These are phyloP conservation scores for Babesia gibsoni DNA, from an alignment of 169 alveolate genomes.

Conservation along the genomic window DNA sequence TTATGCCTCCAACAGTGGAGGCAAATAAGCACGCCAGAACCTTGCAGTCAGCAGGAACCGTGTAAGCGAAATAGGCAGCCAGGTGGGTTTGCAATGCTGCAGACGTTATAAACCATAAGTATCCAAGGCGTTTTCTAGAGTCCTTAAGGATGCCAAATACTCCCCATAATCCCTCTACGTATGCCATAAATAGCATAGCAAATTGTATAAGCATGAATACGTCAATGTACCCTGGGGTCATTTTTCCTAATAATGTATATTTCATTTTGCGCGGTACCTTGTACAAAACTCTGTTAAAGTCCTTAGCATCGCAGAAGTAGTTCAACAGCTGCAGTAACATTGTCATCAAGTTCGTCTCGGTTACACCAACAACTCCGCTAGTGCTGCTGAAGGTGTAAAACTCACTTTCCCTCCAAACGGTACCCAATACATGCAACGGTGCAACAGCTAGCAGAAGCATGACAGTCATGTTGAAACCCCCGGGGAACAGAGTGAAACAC, in stretches of 20 bases:
- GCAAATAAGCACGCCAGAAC: constrained; percentile 33
- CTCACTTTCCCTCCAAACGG: constrained; percentile 52
- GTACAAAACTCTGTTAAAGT: background rate
- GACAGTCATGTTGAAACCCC: constrained; percentile 20
- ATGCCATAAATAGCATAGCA: background rate
- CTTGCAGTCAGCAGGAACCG: constrained; percentile 14
- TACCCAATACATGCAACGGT: constrained; percentile 24
- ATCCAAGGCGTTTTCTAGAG: background rate
- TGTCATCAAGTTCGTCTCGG: constrained; percentile 38
- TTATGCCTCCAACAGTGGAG: constrained; percentile 40
- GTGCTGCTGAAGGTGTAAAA: constrained; percentile 31
- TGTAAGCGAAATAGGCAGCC: constrained; percentile 16
- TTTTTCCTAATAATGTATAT: background rate
- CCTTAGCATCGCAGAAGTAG: background rate
- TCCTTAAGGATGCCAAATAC: background rate
- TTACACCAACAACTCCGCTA: constrained; percentile 50
- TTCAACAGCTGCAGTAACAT: background rate
- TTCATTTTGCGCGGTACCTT: background rate
- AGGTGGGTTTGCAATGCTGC: constrained; percentile 7
- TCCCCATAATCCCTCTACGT: background rate
- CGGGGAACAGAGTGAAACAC: constrained; percentile 31
- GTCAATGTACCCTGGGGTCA: background rate
- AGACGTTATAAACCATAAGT: background rate
- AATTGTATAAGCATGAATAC: background rate
- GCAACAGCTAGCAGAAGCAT: background rate